Percentiles rank a stretch among this genome's conserved stretches.
These are phyloP conservation scores for Sequoiadendron giganteum DNA, from an alignment of 75 land plant genomes.

Conservation along the genomic window DNA sequence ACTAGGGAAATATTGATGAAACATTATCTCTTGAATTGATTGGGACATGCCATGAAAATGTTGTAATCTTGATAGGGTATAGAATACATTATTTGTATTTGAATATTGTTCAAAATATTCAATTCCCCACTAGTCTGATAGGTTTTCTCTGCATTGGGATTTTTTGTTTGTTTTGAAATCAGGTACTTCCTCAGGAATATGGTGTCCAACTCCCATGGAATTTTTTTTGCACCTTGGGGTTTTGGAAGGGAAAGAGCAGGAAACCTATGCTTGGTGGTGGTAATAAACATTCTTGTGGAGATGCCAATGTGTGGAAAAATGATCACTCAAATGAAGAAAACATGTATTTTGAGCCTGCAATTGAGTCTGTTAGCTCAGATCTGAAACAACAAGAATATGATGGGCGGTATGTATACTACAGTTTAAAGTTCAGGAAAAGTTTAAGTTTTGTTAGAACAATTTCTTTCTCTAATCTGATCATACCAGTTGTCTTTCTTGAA, in stretches of 20 bases:
- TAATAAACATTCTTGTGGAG: not conserved
- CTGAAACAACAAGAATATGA: conserved; percentile 73
- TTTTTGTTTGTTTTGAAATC: not conserved
- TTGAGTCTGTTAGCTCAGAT: conserved; percentile 61
- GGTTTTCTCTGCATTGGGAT: not conserved
- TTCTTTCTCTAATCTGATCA: not conserved
- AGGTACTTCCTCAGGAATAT: conserved; percentile 62
- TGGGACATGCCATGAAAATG: not conserved
- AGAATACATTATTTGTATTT: not conserved
- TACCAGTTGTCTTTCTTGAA: not conserved
- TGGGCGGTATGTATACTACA: conserved; percentile 43
- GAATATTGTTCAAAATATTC: not conserved
- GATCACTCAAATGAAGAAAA: not conserved
- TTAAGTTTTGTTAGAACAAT: not conserved
- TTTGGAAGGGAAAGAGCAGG: conserved; percentile 24
- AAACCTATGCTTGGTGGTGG: not conserved
- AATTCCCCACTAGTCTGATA: not conserved
- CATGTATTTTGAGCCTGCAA: conserved; percentile 21
- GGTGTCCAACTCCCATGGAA: conserved; percentile 54
- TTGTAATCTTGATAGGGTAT: not conserved
- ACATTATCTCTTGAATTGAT: not conserved
- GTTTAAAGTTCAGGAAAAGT: not conserved
- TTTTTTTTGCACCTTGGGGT: conserved; percentile 25
- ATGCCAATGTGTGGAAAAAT: not conserved
- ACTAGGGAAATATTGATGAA: not conserved